These are phyloP conservation scores for Dichomitus squalens DNA, from an alignment of 1,284 basidiomycete species.

Conservation along the genomic window DNA sequence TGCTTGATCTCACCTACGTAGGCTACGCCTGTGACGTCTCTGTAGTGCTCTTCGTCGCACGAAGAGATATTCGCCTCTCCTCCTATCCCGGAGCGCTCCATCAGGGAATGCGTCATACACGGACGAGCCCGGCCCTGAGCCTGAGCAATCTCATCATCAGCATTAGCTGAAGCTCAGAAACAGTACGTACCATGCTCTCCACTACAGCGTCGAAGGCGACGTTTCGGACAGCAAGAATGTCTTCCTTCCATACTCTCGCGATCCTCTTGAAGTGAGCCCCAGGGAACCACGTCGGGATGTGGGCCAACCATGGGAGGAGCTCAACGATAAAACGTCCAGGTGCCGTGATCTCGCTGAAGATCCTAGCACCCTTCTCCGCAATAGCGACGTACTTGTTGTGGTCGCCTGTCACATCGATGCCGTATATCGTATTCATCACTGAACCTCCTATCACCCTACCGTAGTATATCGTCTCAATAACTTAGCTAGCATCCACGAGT, in stretches of 20 bases:
- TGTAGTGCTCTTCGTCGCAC: neutral
- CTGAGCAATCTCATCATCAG: neutral
- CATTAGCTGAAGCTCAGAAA: neutral
- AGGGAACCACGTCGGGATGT: slow-evolving; percentile 23
- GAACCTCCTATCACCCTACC: slow-evolving; percentile 29
- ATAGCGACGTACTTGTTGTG: slow-evolving; percentile 21
- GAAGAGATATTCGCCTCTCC: neutral
- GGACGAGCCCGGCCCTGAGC: neutral
- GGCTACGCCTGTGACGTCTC: neutral
- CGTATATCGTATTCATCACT: slow-evolving; percentile 34
- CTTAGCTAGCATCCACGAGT: neutral
- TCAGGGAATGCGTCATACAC: neutral
- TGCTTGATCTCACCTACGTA: neutral
- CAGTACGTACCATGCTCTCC: slow-evolving; percentile 6
- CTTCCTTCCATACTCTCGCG: slow-evolving; percentile 8
- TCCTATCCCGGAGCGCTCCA: neutral
- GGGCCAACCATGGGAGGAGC: slow-evolving; percentile 15
- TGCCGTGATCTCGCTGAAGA: slow-evolving; percentile 7
- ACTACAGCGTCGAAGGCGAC: slow-evolving; percentile 9
- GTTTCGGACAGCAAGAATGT: slow-evolving; percentile 5
- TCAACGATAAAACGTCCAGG: slow-evolving; percentile 24
- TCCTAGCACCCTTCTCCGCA: slow-evolving; percentile 1
- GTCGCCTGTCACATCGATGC: slow-evolving; percentile 29
- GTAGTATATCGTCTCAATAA: neutral
- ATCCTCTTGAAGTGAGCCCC: slow-evolving; percentile 13